A percentile compares a stretch with the other conserved stretches of the same genome.
These are phyloP conservation scores for Gymnopus androsaceus DNA, from an alignment of 1,284 basidiomycete genomes.

Conservation along the genomic window DNA sequence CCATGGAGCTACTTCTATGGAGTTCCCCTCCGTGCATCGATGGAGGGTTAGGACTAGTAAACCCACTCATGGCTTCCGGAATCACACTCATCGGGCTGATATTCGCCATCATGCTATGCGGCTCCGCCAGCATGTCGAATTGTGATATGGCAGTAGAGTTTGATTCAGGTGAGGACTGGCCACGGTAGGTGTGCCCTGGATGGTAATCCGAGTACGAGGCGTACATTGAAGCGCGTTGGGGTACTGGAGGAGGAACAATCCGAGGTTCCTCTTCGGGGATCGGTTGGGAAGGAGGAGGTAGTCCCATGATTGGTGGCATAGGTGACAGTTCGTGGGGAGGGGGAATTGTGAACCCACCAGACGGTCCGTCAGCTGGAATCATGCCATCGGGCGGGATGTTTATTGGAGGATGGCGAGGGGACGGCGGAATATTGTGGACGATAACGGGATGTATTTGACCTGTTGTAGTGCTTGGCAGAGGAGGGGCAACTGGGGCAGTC, in stretches of 20 bases:
- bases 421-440: constrained; percentile 10
- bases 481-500: constrained; percentile 8
- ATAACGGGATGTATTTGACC: constrained; percentile 13
- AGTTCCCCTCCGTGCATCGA: constrained; percentile 12
- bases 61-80: constrained; percentile 12
- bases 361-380: constrained; percentile 8
- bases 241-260: constrained; percentile 14
- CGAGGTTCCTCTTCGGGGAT: constrained; percentile 7
- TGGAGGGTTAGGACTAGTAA: constrained; percentile 11
- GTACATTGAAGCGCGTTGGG: constrained; percentile 1
- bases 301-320: constrained; percentile 6
- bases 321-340: constrained; percentile 14
- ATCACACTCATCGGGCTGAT: constrained; percentile 16
- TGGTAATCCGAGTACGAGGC: neutral
- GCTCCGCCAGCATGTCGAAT: constrained; percentile 14
- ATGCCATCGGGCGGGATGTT: constrained; percentile 16
- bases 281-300: constrained; percentile 4
- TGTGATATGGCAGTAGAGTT: constrained; percentile 15
- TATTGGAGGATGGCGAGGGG: constrained; percentile 8
- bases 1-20: constrained; percentile 13
- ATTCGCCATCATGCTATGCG: constrained; percentile 9
- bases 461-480: neutral
- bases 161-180: constrained; percentile 15
- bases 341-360: constrained; percentile 8
- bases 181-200: constrained; percentile 2